A percentile compares a stretch with the other conserved stretches of the same genome.
Evolutionary conservation across 2,329 filamentous ascomycete genomes (phyloP).

Genomic region (Xylariales sp.): DNA sequence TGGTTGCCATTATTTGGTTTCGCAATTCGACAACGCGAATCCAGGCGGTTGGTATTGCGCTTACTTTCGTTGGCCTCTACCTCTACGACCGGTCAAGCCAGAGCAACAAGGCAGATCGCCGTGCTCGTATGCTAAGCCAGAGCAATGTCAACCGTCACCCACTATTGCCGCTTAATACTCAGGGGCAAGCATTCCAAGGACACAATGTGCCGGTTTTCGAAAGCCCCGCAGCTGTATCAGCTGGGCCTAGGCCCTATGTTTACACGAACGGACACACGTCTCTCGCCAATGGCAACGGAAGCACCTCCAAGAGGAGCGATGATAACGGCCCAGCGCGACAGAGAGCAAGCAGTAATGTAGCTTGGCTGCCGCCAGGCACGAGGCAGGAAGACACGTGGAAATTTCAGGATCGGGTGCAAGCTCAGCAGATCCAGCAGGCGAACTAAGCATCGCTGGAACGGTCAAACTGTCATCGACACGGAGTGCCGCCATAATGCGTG

Average conservation of each 20-base stretch:
- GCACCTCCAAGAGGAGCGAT: conserved; percentile 55
- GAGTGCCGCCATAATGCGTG: too few species aligned
- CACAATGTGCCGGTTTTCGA: conserved; percentile 30
- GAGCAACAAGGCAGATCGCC: conserved; percentile 80
- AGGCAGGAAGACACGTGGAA: conserved; percentile 85
- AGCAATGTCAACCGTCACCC: conserved; percentile 38
- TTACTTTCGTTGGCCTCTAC: conserved; percentile 91
- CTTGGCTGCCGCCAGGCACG: conserved; percentile 73
- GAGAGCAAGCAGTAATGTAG: conserved; percentile 42
- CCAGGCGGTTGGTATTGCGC: conserved; percentile 77
- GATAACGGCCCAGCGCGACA: conserved; percentile 35
- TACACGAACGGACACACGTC: conserved; percentile 43
- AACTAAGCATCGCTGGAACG: too few species aligned
- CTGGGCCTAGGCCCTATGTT: conserved; percentile 27
- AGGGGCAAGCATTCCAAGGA: conserved; percentile 26
- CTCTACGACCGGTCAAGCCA: conserved; percentile 92
- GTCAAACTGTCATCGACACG: too few species aligned
- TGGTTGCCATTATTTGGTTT: conserved; percentile 95
- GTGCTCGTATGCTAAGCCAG: conserved; percentile 63
- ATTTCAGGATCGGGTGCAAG: conserved; percentile 32
- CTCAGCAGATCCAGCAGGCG: too few species aligned
- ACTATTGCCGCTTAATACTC: conserved; percentile 62
- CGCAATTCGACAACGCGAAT: conserved; percentile 78
- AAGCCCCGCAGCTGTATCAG: conserved; percentile 27
- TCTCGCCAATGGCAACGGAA: conserved; percentile 23